Conservation (phyloP, 768 basidiomycete genomes). For the Cystoderma amianthinum region DNA sequence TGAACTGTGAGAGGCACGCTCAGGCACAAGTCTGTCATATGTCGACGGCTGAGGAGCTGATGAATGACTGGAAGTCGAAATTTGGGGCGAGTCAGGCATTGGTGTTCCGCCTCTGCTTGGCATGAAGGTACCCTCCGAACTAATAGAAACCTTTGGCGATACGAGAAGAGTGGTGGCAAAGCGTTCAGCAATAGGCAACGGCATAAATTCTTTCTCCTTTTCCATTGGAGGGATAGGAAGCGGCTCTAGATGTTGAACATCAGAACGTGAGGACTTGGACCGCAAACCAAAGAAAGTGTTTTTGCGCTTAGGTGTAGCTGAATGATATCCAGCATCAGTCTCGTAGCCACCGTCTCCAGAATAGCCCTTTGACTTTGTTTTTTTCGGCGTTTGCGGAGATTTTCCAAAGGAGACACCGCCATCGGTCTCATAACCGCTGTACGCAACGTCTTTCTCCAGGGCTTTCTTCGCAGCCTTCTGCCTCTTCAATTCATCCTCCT, state of each 20-base stretch:
- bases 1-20: background rate
- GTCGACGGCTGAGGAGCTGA: background rate
- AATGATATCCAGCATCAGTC: slow-evolving; percentile 28
- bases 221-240: slow-evolving; percentile 8
- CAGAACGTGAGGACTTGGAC: slow-evolving; percentile 28
- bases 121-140: slow-evolving; percentile 8
- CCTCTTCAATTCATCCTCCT: slow-evolving; percentile 25
- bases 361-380: slow-evolving; percentile 13
- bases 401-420: slow-evolving; percentile 6
- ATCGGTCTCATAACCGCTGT: slow-evolving; percentile 21
- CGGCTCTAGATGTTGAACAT: slow-evolving; percentile 14
- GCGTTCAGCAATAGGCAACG: slow-evolving; percentile 38
- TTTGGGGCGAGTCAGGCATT: background rate
- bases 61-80: background rate
- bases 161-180: slow-evolving; percentile 31
- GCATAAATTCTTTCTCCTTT: slow-evolving; percentile 18
- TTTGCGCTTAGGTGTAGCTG: slow-evolving; percentile 8
- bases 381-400: slow-evolving; percentile 11
- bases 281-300: slow-evolving; percentile 35
- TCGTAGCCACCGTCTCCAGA: slow-evolving; percentile 25
- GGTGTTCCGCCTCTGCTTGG: slow-evolving; percentile 1
- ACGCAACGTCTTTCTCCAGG: slow-evolving; percentile 10
- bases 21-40: background rate
- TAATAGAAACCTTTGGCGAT: slow-evolving; percentile 4
- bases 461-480: slow-evolving; percentile 20